Evolutionary conservation across 148 eudicot species (phyloP), one percentile per base, ranked within the genome.

Genomic region (Dianthus caryophyllus): DNA sequence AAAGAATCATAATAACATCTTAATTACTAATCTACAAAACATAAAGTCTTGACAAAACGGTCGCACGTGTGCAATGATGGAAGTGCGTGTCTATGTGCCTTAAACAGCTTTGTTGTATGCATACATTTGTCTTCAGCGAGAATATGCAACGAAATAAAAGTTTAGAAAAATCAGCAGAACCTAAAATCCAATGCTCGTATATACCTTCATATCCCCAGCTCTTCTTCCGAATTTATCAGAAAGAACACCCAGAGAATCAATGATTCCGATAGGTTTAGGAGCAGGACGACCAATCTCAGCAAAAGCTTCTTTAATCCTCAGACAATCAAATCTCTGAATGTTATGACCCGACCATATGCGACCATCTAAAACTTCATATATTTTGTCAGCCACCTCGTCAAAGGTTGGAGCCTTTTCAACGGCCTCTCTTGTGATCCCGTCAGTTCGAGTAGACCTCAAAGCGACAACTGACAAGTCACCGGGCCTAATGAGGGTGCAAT

Each of bases 141-240:
- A 33, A 33, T 33, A 2, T 7, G 7, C 7, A 7, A 41, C 44
- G 11, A 41, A 41, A 4, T 41, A 9, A 41, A 41, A 41, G 44
- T 41, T 41, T 4, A 4, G 12, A 41, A 41, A 41, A 41, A 41
- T 1, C 24, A 20, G 21, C 25, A 51, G 20, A 22, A 53, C 26
- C 0, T 33, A 33, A 22, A 53, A 53, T 24, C 31, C 13, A 46
- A 3, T 7, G 7, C 38, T 3, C 4, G 38, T 21, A 41, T 41
- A 6, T 77, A 88, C 97, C 96, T 93, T 93, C 98, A 93, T 89
- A 72, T 93, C 84, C 22, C 98, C 98, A 65, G 98, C 98, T 78
- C 98, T 80, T 69, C 68, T 90, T 21, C 98, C 98, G 75, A 93
- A 93, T 51, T 84, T 90, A 70, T 84, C 75, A 1, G 86, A 73